Base-by-base conservation (phyloP, 2,329 filamentous ascomycete genomes). In the Aspergillus bombycis region DNA sequence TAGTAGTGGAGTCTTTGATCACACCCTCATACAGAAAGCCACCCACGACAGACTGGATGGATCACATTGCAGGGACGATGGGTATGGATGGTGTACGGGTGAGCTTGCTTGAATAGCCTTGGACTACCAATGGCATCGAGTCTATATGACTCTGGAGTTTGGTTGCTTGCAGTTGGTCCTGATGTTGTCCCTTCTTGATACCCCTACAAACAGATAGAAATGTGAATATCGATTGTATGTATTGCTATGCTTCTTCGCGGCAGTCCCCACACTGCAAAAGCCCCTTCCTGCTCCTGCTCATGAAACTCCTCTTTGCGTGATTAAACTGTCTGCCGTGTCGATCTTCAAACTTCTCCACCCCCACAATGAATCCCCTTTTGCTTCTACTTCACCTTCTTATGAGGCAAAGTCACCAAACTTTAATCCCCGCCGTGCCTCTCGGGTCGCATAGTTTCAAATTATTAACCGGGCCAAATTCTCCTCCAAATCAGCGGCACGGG, bases 401-500 rank as follows among this genome's bases (percentile, higher is more conserved):
- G 38, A 41, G 16, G 1, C 8, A 41, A n/a, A n/a, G 16, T n/a
- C 9, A 26, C 4, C 23, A 7, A 48, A 48, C 12, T 28, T 12
- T 28, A 23, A 14, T 4, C 11, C 16, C 12, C 7, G 7, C 6
- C 8, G 19, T 6, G 6, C 4, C 11, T 30, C 26, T 30, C 26
- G 7, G 26, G 10, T n/a, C 11, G 6, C 19, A 52, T n/a, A 12
- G 16, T 12, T 3, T 52, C 28, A 52, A 12, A 52, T 52, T 28
- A n/a, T 32, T n/a, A 32, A 14, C 21, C 48, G 48, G 19, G 16
- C 26, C 26, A 52, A 21, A 19, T 21, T 21, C 28, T 21, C 11
- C 0, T 86, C 86, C 0, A 84, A 79, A 70, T 89, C 84, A 60
- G 89, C 85, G 0, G 90, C 80, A 8, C 86, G 77, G 0, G 83